Base-by-base conservation (phyloP, 768 basidiomycete species). In the Porpolomopsis calyptriformis region DNA sequence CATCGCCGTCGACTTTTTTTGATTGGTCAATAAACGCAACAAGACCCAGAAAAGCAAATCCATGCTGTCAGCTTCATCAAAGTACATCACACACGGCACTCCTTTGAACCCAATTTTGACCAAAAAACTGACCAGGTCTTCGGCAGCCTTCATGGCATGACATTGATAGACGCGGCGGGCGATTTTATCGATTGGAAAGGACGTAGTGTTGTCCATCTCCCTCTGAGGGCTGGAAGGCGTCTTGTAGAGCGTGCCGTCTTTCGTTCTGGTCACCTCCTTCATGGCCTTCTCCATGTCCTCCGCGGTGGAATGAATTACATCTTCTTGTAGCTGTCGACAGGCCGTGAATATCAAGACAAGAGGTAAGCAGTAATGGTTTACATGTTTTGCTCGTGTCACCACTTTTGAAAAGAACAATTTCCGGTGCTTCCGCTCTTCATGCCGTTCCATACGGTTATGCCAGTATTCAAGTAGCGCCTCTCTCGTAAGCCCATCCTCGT, bases 21-120 rank as follows among this genome's bases (percentile, higher is more conserved):
- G 51, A 46, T 29, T 11, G 18, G 33, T 31, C 39, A 51, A 25
- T 36, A 53, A 25, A 45, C 48, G 52, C 33, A 49, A 23, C 23
- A 53, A 24, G 23, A 49, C 29, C 47, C 47, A 51, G 31, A 43
- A 49, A 14, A 19, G 26, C 12, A 12, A 4, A 19, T 22, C 11
- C 14, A 55, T 46, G 12, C 40, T 45, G 4, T 47, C 25, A 14
- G 52, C 54, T 43, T 53, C 52, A 31, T 55, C 54, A 27, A 55
- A 48, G 35, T 53, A 53, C 8, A 40, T 50, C 14, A 55, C 27
- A 29, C 25, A 41, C 14, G 51, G 19, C 0, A 3, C 14, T 18
- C 22, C 4, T 36, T 27, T 34, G 16, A 20, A 10, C 4, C 10
- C 8, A 19, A 12, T 7, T n/a, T 25, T 5, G n/a, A 18, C 22